Evolutionary conservation across 345 rosid species (phyloP).

Genomic region (Corchorus capsularis): DNA sequence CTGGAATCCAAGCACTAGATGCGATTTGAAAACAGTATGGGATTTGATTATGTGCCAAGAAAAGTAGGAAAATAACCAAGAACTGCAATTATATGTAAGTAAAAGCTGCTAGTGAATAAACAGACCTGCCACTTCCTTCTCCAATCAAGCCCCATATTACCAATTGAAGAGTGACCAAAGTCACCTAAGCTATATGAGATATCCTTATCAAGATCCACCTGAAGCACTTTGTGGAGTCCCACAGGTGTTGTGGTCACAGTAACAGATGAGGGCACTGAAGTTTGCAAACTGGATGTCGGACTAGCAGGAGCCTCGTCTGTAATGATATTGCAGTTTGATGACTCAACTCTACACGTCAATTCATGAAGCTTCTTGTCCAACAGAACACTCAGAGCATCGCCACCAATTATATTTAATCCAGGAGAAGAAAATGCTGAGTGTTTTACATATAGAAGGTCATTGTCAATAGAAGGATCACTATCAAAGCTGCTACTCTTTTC

Average conservation of each 20-base stretch:
- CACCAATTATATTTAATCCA: constrained; percentile 46
- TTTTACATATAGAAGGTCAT: constrained; percentile 27
- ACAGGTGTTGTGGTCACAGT: constrained; percentile 31
- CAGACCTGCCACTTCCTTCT: constrained; percentile 64
- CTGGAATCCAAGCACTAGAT: background rate
- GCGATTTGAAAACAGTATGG: too few relatives aligned
- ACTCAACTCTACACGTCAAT: constrained; percentile 60
- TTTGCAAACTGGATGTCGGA: constrained; percentile 39
- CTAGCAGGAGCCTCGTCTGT: constrained; percentile 41
- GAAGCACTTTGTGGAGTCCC: constrained; percentile 37
- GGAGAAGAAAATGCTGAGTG: constrained; percentile 37
- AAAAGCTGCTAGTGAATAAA: constrained; percentile 12
- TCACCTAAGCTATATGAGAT: constrained; percentile 33
- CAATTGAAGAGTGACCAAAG: constrained; percentile 41
- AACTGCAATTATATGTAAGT: background rate
- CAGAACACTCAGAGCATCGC: constrained; percentile 59
- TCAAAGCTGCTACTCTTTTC: constrained; percentile 31
- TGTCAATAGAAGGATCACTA: constrained; percentile 26
- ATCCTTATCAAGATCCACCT: constrained; percentile 33
- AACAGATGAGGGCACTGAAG: constrained; percentile 30
- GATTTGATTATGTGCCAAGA: background rate
- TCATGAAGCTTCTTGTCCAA: constrained; percentile 80
- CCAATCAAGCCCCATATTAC: constrained; percentile 16
- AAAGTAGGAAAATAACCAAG: constrained; percentile 1
- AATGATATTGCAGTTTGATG: constrained; percentile 48